Percentiles rank a stretch among this genome's conserved stretches.
Conservation (phyloP, 768 basidiomycete species). For the Phlebiopsis gigantea region DNA sequence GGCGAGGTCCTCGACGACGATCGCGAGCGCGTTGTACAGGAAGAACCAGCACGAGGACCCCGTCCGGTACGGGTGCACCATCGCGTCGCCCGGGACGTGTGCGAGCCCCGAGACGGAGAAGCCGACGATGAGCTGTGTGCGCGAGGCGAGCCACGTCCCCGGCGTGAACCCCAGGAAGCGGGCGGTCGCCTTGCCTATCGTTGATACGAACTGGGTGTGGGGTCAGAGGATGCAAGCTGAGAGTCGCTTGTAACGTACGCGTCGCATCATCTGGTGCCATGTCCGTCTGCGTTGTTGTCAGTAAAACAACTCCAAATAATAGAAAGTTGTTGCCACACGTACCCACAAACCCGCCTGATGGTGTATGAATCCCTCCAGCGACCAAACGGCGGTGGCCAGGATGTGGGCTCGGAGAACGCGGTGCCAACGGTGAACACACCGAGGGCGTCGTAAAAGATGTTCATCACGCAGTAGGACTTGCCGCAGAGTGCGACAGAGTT, state of each 20-base stretch:
- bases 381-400: conserved; percentile 18
- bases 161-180: conserved; percentile 7
- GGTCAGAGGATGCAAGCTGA: not conserved
- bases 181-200: conserved; percentile 10
- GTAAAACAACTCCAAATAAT: too few species aligned
- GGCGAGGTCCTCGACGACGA: conserved; percentile 15
- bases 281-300: conserved; percentile 6
- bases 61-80: conserved; percentile 8
- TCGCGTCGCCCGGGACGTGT: conserved; percentile 16
- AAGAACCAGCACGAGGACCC: conserved; percentile 17
- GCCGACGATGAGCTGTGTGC: conserved; percentile 17
- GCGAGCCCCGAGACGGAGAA: conserved; percentile 16
- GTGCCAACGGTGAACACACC: conserved; percentile 8
- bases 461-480: conserved; percentile 9
- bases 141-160: conserved; percentile 11
- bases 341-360: conserved; percentile 19
- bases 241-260: conserved; percentile 3
- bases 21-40: conserved; percentile 11
- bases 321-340: not conserved
- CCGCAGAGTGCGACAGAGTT: conserved; percentile 1
- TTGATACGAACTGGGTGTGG: conserved; percentile 9
- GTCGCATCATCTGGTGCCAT: conserved; percentile 19
- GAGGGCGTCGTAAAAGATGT: conserved; percentile 6
- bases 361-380: conserved; percentile 17
- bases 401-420: conserved; percentile 1